Base-by-base conservation (phyloP, 345 rosid species). In the Eucalyptus tenuipes region DNA sequence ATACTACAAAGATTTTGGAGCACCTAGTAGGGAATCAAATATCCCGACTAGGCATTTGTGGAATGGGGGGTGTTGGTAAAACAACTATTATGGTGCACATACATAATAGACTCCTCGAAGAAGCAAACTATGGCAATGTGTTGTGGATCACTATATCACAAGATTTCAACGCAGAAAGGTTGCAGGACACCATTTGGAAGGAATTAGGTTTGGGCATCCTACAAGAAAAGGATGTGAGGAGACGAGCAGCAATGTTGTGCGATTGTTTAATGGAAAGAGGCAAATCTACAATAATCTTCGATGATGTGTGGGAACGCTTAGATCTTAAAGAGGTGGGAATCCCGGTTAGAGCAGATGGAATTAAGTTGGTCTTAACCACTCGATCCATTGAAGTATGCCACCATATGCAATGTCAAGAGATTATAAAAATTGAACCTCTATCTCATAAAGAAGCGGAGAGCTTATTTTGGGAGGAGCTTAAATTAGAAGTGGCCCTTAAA, bases 401-500 rank as follows among this genome's bases (percentile, higher is more conserved):
- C 18, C 31, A 17, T 0, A 86, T 86, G 87, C 11, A 15, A 0
- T 86, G 87, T 42, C 71, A 53, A 53, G 31, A 50, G 1, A 31
- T 53, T 4, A 50, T 86, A 29, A 53, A 49, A 55, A 53, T 86
- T 8, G 25, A 53, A 33, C 47, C 64, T 49, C 45, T 86, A 53
- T 53, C 87, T 8, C 22, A 17, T 3, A 11, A 0, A 5, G 68
- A 86, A n/a, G 45, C 42, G 0, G 3, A 25, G 49, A n/a, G 95
- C 0, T 49, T 53, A 40, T 53, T 86, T 53, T 33, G 0, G 25
- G 29, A 33, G 25, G 13, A 31, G 25, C 49, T 55, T 53, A 1
- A 1, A 9, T 8, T 0, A 0, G 11, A 87, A 13, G 37, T 6
- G 33, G 40, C 15, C 27, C 52, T 37, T 27, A 2, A 0, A 20